Percentiles rank a stretch among this genome's conserved stretches.
phyloP scores from a whole-genome alignment of 768 basidiomycete genomes.

The Lentinula sp. region DNA sequence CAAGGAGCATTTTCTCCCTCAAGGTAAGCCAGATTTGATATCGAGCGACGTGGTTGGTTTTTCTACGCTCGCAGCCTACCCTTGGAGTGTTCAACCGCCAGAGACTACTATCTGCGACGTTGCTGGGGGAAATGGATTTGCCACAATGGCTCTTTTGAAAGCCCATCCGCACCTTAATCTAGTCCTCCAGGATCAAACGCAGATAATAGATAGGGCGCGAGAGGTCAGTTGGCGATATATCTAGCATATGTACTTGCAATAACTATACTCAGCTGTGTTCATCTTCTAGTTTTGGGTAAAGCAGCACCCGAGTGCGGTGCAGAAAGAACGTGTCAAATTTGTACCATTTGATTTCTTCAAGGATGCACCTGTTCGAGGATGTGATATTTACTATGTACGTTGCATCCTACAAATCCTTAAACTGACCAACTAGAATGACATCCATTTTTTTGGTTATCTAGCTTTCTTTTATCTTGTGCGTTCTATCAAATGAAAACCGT shows the following conservation, averaged over 20 bases:
- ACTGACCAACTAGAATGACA: slow-evolving; percentile 16
- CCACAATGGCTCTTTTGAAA: slow-evolving; percentile 25
- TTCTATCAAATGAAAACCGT: neutral
- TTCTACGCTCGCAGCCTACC: slow-evolving; percentile 19
- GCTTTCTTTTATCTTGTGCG: slow-evolving; percentile 30
- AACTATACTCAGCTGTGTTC: neutral
- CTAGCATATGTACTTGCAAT: neutral
- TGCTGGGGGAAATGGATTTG: slow-evolving; percentile 31
- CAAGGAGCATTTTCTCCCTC: slow-evolving; percentile 19
- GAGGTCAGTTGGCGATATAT: neutral
- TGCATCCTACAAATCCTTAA: neutral
- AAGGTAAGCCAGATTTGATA: slow-evolving; percentile 13
- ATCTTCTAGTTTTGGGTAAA: slow-evolving; percentile 22
- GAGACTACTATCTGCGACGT: slow-evolving; percentile 31
- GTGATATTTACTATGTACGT: slow-evolving; percentile 37
- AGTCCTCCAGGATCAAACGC: slow-evolving; percentile 30
- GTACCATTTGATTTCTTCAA: slow-evolving; percentile 31
- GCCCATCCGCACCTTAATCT: slow-evolving; percentile 26
- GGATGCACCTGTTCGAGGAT: slow-evolving; percentile 26
- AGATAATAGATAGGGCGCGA: slow-evolving; percentile 22
- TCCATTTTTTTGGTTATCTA: slow-evolving; percentile 25
- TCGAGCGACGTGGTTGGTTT: no score
- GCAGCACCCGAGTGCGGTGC: slow-evolving; percentile 27
- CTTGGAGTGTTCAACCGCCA: slow-evolving; percentile 23
- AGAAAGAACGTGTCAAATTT: slow-evolving; percentile 28